These are phyloP conservation scores for Serendipita sp. DNA, from an alignment of 768 basidiomycete species.

Conservation along the genomic window DNA sequence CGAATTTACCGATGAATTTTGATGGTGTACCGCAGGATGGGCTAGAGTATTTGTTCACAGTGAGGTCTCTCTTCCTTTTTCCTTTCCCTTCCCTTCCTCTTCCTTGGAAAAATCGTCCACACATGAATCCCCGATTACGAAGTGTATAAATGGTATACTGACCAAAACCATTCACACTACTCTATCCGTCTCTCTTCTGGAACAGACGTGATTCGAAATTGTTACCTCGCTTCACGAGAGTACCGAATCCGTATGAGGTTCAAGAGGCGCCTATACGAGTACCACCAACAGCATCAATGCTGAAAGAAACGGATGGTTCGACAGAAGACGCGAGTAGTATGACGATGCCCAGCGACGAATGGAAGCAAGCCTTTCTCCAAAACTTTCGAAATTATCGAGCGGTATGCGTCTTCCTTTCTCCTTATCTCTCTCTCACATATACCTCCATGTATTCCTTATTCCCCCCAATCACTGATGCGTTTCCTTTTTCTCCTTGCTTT, in stretches of 20 bases:
- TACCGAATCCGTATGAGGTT: conserved; percentile 48
- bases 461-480: too few relatives aligned
- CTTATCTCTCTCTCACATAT: not conserved
- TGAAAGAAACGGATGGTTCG: conserved; percentile 9
- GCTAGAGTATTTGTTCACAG: conserved; percentile 64
- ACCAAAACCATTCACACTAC: too few relatives aligned
- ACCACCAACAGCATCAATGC: conserved; percentile 3
- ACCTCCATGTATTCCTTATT: too few relatives aligned
- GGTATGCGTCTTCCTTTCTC: conserved; percentile 23
- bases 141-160: too few relatives aligned
- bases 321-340: conserved; percentile 13
- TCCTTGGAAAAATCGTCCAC: not conserved
- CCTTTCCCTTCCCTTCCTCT: not conserved
- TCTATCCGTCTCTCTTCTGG: not conserved
- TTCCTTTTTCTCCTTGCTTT: not conserved
- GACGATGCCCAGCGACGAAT: conserved; percentile 39
- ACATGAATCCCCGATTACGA: too few relatives aligned
- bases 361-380: conserved; percentile 40
- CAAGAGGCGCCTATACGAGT: conserved; percentile 6
- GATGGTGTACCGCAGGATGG: conserved; percentile 49
- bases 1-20: conserved; percentile 55
- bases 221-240: conserved; percentile 50
- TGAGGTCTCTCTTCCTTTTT: conserved; percentile 34
- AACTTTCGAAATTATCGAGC: conserved; percentile 52
- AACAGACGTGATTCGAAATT: conserved; percentile 52